Evolutionary conservation across 2,329 filamentous ascomycete genomes (phyloP), one percentile per base, ranked within the genome.

Genomic region (Ceratocystiopsis sp.): DNA sequence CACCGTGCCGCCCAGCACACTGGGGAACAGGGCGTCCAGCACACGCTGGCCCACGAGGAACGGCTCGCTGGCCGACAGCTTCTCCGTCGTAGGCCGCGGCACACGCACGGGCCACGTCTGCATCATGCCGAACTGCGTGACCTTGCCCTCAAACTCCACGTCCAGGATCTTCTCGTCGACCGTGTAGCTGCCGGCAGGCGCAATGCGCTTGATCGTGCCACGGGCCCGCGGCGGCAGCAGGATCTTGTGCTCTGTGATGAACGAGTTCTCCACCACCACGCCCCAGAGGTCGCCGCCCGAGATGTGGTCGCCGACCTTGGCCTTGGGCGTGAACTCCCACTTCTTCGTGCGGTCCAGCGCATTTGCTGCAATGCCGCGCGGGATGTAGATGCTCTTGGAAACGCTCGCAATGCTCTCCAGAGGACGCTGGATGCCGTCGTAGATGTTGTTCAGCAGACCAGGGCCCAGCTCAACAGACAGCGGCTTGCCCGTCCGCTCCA

Each of bases 71-170:
- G 89, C 86, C 42, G 84, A 79, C 52, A 93, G 74, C 69, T 91
- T 94, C 70, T 98, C 91, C 51, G 79, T 89, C 39, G 83, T 80
- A 29, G 91, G 91, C 56, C 91, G 80, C 45, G 91, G 87, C 42
- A 93, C 91, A 71, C 91, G 87, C 56, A 96, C 91, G 46, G 91
- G 91, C 91, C 91, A 98, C 52, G 79, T 78, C 66, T 98, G 91
- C 87, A 96, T 94, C 91, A 98, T 96, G 60, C 80, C 81, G 62
- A 84, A 89, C 61, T 89, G 82, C 45, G 81, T 82, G 73, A 89
- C 93, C 67, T 86, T 85, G 57, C 91, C 91, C 58, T 98, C 84
- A 60, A 98, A 98, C 61, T 98, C 91, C 50, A 96, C 73, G 64
- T 95, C 89, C 57, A 98, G 69, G 50, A 98, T 80, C 64, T 93